Evolutionary conservation across 257 asterid genomes (phyloP).

Genomic region (Solanum pennellii): DNA sequence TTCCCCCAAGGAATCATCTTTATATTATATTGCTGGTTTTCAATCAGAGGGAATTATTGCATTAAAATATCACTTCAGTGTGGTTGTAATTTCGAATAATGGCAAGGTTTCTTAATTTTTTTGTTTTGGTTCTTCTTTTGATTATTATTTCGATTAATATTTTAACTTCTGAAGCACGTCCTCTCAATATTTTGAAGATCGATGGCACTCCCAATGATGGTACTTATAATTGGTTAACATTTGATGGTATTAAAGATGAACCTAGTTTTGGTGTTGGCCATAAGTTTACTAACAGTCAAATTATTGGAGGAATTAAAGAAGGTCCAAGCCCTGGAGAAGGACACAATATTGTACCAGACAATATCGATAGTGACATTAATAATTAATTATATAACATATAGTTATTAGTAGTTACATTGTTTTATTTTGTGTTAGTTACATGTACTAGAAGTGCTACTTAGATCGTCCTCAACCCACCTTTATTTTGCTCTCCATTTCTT

Average conservation of each 20-base stretch:
- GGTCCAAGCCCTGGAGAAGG: conserved; percentile 11
- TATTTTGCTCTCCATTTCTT: too few relatives aligned
- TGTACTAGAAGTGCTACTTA: background rate
- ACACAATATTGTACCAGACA: background rate
- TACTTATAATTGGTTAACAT: background rate
- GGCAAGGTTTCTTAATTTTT: background rate
- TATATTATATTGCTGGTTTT: background rate
- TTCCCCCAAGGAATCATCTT: background rate
- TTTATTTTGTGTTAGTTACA: background rate
- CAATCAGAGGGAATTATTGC: background rate
- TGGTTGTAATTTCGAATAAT: background rate
- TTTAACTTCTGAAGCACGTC: conserved; percentile 20
- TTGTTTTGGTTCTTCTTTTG: conserved; percentile 1
- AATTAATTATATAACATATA: background rate
- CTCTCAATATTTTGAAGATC: conserved; percentile 7
- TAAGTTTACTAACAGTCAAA: background rate
- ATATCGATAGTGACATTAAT: background rate
- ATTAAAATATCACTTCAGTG: background rate
- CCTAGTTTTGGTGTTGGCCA: conserved; percentile 4
- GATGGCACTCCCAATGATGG: background rate
- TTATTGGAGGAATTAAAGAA: conserved; percentile 1
- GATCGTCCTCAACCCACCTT: too few relatives aligned
- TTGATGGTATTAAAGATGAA: background rate
- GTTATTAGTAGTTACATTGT: background rate
- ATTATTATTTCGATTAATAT: background rate